Evolutionary conservation across 2,329 filamentous ascomycete genomes (phyloP).

Genomic region (Penicillium glabrum): DNA sequence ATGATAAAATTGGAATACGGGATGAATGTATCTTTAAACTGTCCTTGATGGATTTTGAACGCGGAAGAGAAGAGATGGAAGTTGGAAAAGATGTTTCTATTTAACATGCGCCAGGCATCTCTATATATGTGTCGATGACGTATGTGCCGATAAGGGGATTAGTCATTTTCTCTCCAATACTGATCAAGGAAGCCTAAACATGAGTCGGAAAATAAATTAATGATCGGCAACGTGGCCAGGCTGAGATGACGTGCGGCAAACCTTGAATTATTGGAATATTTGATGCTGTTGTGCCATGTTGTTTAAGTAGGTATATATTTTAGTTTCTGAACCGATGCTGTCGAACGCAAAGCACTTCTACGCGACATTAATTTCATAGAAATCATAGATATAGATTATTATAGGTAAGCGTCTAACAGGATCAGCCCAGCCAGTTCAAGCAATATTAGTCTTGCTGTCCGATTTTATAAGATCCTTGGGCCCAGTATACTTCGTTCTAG

Average conservation of each 20-base stretch:
- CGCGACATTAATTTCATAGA: not conserved
- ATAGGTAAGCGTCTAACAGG: not conserved
- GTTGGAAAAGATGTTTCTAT: not conserved
- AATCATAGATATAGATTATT: not conserved
- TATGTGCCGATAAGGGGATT: constrained; percentile 3
- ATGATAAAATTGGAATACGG: not conserved
- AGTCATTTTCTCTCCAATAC: not conserved
- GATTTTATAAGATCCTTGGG: constrained; percentile 8
- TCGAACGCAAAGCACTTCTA: no score
- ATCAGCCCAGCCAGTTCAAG: not conserved
- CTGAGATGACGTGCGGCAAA: not conserved
- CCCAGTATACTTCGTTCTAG: constrained; percentile 10
- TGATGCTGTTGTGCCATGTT: no score
- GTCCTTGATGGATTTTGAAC: not conserved
- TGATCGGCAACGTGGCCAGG: not conserved
- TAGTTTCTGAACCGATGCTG: no score
- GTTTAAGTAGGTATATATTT: no score
- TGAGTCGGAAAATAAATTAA: not conserved
- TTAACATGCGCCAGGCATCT: not conserved
- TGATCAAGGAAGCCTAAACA: not conserved
- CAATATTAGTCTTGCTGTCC: not conserved
- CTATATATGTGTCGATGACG: constrained; percentile 4
- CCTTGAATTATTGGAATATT: not conserved
- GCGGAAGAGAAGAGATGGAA: not conserved
- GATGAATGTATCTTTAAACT: not conserved